Conservation (phyloP, 2,329 filamentous ascomycete species). For the Talaromyces islandicus region DNA sequence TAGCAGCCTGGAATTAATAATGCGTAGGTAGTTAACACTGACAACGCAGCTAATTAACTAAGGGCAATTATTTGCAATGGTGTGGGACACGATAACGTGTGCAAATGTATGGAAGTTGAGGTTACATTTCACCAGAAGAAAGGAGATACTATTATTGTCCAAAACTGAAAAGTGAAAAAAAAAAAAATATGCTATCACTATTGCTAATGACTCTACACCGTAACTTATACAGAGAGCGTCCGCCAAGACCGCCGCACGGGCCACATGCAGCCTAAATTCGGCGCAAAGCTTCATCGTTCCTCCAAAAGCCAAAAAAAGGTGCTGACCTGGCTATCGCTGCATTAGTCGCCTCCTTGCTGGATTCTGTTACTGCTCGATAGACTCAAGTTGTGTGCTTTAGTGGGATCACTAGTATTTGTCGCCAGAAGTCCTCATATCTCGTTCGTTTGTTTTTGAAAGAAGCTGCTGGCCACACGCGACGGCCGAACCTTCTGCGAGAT, state of each 20-base stretch:
- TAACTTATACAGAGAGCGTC: no score
- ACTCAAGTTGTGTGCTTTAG: neutral
- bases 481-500: constrained; percentile 19
- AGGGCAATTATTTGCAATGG: no score
- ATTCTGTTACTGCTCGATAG: neutral
- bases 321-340: neutral
- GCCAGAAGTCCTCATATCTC: neutral
- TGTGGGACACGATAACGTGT: neutral
- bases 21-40: neutral
- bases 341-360: neutral
- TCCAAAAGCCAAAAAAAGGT: neutral
- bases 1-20: neutral
- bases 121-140: neutral
- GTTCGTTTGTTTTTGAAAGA: neutral
- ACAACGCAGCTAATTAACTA: neutral
- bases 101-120: neutral
- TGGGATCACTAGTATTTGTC: neutral
- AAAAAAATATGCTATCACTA: no score
- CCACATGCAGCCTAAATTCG: neutral
- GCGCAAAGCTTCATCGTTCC: neutral
- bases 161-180: no score
- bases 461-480: neutral
- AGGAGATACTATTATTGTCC: neutral
- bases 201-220: neutral
- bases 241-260: neutral